Evolutionary conservation across 2,329 filamentous ascomycete genomes (phyloP).

Genomic region (Beauveria rudraprayagi): DNA sequence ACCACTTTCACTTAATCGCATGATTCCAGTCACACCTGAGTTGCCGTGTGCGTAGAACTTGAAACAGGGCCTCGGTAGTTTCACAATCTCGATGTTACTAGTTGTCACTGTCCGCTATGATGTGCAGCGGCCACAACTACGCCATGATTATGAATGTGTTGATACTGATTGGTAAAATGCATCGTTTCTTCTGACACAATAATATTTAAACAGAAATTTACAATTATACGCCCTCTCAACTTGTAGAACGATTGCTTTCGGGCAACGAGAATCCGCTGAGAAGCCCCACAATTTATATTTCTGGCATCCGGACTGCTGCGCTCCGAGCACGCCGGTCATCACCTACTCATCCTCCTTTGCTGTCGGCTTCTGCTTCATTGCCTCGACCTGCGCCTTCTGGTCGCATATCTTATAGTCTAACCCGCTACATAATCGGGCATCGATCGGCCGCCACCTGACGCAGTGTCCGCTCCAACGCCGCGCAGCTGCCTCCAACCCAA

Average conservation of each 20-base stretch:
- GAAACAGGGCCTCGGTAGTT: not conserved
- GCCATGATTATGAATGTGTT: too few relatives aligned
- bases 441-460: not conserved
- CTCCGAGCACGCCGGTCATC: not conserved
- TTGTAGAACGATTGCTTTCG: not conserved
- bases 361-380: not conserved
- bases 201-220: too few relatives aligned
- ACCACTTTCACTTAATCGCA: not conserved
- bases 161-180: too few relatives aligned
- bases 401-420: not conserved
- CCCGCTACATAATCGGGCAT: not conserved
- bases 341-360: not conserved
- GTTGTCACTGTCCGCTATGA: not conserved
- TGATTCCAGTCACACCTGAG: not conserved
- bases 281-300: not conserved
- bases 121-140: not conserved
- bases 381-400: not conserved
- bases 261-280: not conserved
- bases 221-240: not conserved
- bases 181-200: too few relatives aligned
- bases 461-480: not conserved
- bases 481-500: not conserved
- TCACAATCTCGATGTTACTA: not conserved
- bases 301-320: not conserved
- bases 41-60: not conserved